phyloP scores from a whole-genome alignment of 179 eudicot genomes.

The Patellifolia procumbens region DNA sequence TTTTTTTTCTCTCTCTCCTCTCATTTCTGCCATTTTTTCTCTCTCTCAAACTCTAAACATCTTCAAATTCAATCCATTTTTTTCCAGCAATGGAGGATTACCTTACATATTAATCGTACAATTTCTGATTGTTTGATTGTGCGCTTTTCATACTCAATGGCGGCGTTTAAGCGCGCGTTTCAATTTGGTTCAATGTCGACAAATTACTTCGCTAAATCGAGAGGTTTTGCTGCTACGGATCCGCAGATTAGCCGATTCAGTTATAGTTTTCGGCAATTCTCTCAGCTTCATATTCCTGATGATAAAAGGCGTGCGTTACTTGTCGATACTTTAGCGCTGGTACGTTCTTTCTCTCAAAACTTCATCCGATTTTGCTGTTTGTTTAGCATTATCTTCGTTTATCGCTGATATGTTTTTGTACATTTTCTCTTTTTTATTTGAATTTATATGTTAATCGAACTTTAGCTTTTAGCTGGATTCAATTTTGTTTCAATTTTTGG shows the following conservation, averaged over 20 bases:
- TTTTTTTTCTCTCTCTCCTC: constrained; percentile 20
- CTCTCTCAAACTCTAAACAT: constrained; percentile 6
- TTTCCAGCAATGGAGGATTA: neutral
- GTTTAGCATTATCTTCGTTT: neutral
- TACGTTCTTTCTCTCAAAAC: constrained; percentile 20
- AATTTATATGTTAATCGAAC: neutral
- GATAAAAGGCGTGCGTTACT: constrained; percentile 56
- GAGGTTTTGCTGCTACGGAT: constrained; percentile 2
- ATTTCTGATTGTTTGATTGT: too few relatives aligned
- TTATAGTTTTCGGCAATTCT: constrained; percentile 36
- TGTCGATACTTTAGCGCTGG: constrained; percentile 67
- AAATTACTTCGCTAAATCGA: constrained; percentile 20
- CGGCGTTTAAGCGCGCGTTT: constrained; percentile 36
- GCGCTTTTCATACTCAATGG: constrained; percentile 26
- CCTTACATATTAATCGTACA: neutral
- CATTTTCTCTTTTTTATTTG: neutral
- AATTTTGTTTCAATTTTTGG: neutral
- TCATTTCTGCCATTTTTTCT: constrained; percentile 13
- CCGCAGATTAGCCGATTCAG: constrained; percentile 27
- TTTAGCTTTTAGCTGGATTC: neutral
- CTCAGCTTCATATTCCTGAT: constrained; percentile 46
- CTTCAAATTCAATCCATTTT: neutral
- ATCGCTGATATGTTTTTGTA: neutral
- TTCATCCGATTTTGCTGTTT: neutral
- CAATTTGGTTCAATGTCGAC: constrained; percentile 30